Conservation (phyloP, 1,284 basidiomycete genomes). For the Cutaneotrichosporon cavernicola region DNA sequence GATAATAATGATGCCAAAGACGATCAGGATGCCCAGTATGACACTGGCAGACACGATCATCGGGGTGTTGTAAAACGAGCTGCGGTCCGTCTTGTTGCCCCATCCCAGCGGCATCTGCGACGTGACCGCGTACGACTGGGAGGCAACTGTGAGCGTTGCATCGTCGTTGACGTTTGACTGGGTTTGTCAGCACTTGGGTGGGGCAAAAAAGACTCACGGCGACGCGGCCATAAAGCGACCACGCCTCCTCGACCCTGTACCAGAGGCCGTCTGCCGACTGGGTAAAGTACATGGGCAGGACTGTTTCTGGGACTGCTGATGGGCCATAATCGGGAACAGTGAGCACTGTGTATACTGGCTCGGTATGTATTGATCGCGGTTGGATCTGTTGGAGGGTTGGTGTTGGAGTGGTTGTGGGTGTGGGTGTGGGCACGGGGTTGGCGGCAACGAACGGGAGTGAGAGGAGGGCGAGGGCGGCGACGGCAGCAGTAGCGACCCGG, state of each 20-base stretch:
- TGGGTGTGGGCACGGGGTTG: slow-evolving; percentile 1
- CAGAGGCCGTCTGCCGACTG: slow-evolving; percentile 34
- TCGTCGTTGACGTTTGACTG: background rate
- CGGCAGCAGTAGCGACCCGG: slow-evolving; percentile 9
- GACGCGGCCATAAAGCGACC: slow-evolving; percentile 39
- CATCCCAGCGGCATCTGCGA: slow-evolving; percentile 8
- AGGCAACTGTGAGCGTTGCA: background rate
- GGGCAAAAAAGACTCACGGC: slow-evolving; percentile 18
- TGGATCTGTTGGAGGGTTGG: background rate
- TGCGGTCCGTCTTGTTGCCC: slow-evolving; percentile 22
- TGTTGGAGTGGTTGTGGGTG: slow-evolving; percentile 6
- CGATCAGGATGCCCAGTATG: slow-evolving; percentile 45
- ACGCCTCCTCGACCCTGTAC: slow-evolving; percentile 34
- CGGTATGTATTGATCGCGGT: slow-evolving; percentile 9
- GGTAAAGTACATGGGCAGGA: slow-evolving; percentile 39
- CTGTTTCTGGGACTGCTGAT: slow-evolving; percentile 27
- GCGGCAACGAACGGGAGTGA: slow-evolving; percentile 5
- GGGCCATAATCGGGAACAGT: slow-evolving; percentile 5
- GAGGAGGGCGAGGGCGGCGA: slow-evolving; percentile 5
- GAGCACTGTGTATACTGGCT: slow-evolving; percentile 3
- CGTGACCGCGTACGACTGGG: background rate
- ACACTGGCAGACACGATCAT: slow-evolving; percentile 49
- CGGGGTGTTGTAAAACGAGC: slow-evolving; percentile 48
- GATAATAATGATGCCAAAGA: slow-evolving; percentile 42
- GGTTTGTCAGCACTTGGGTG: background rate